phyloP scores from a whole-genome alignment of 2,329 filamentous ascomycete genomes.

The Clonostachys byssicola region DNA sequence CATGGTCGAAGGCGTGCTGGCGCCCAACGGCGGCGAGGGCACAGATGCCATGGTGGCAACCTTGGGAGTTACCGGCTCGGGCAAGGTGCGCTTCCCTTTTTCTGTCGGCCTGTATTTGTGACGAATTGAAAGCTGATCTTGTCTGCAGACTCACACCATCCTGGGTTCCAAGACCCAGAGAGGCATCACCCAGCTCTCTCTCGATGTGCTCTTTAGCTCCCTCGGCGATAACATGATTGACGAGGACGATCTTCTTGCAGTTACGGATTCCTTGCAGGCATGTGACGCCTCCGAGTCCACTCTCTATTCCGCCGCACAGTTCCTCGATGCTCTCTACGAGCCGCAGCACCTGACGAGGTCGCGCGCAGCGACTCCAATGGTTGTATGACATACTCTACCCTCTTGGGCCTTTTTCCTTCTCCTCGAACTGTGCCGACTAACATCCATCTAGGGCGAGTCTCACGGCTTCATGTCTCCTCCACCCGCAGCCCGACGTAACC shows the following conservation, averaged over 20 bases:
- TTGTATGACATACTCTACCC: slow-evolving; percentile 41
- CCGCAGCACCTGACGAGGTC: slow-evolving; percentile 52
- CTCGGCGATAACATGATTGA: slow-evolving; percentile 70
- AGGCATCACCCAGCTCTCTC: slow-evolving; percentile 84
- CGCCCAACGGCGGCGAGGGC: slow-evolving; percentile 67
- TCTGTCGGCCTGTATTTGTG: too few relatives aligned
- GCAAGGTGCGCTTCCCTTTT: slow-evolving; percentile 62
- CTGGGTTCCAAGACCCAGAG: slow-evolving; percentile 83
- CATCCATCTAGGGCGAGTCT: slow-evolving; percentile 38
- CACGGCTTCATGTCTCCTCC: slow-evolving; percentile 26
- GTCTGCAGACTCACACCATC: slow-evolving; percentile 82
- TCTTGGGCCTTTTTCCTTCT: not conserved
- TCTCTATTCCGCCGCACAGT: slow-evolving; percentile 68
- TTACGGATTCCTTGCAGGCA: slow-evolving; percentile 69
- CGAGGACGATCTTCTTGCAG: slow-evolving; percentile 47
- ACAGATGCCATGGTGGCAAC: slow-evolving; percentile 89
- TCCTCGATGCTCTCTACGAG: slow-evolving; percentile 79
- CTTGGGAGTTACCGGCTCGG: slow-evolving; percentile 89
- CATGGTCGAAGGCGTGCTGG: slow-evolving; percentile 78
- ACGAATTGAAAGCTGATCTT: too few relatives aligned
- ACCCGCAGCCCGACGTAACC: slow-evolving; percentile 54
- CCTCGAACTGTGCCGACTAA: slow-evolving; percentile 17
- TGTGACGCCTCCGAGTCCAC: slow-evolving; percentile 80
- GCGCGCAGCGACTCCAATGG: slow-evolving; percentile 65
- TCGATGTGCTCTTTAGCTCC: slow-evolving; percentile 85